phyloP scores from a whole-genome alignment of 139 green algal species.

The Edaphochlamys debaryana region DNA sequence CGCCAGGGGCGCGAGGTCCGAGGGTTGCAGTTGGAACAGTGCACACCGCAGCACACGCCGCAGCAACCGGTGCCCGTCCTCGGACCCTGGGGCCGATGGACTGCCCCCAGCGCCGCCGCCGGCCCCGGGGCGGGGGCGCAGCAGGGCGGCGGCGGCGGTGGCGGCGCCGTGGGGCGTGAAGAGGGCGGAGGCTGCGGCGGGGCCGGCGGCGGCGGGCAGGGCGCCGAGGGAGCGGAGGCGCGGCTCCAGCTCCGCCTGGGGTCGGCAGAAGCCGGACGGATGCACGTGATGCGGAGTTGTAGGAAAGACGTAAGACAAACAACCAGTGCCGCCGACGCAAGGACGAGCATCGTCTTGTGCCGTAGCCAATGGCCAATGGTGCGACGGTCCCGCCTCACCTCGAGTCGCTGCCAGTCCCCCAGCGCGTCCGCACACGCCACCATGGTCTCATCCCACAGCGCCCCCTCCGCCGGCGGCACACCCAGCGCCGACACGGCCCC shows the following conservation, averaged over 20 bases:
- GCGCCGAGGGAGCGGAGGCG: background rate
- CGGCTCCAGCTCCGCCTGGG: slow-evolving; percentile 1
- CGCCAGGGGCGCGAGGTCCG: background rate
- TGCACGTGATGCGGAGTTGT: no score
- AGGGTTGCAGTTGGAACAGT: slow-evolving; percentile 5
- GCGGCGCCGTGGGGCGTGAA: background rate
- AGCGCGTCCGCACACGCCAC: slow-evolving; percentile 15
- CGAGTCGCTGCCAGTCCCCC: slow-evolving; percentile 18
- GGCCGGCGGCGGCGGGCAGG: background rate
- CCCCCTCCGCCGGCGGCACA: background rate
- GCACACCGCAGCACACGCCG: slow-evolving; percentile 2
- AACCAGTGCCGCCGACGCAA: no score
- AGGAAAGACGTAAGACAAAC: no score
- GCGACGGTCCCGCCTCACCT: no score
- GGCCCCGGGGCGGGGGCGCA: background rate
- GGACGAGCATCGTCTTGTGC: no score
- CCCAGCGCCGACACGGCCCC: background rate
- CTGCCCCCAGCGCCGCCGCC: background rate
- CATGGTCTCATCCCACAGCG: slow-evolving; percentile 10
- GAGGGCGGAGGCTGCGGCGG: background rate
- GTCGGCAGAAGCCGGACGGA: background rate
- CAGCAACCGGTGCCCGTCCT: background rate
- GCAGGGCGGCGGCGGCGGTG: background rate
- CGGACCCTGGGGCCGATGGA: background rate
- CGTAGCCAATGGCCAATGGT: no score